Evolutionary conservation across 352 stramenopile species (phyloP), one percentile per base, ranked within the genome.

Genomic region (Globisporangium recalcitrans): DNA sequence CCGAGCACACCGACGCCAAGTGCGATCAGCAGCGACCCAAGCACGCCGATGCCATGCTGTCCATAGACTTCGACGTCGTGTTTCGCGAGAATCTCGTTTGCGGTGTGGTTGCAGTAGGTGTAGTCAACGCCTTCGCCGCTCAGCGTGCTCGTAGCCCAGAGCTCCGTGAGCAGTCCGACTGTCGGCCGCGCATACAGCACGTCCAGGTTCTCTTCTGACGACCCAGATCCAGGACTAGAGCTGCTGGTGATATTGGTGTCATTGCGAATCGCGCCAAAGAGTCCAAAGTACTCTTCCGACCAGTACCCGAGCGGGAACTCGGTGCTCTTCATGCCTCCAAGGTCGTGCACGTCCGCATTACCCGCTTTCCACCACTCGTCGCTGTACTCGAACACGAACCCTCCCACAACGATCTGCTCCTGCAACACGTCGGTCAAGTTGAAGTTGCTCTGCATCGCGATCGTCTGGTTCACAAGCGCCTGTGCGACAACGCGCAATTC

Each of bases 341-440:
- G 54, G 62, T 90, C 80, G 68, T 90, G 80, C 36, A 76, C 63
- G 46, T 77, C 62, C 27, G 68, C 67, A 24, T 77, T 71, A 9
- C 80, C 80, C 3, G 77, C 58, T 44, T 90, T 90, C 80, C 81
- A 89, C 81, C 81, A 90, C 48, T 90, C 80, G 64, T 90, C 80
- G 61, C 76, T 84, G 78, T 87, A 90, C 65, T 90, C 80, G 51
- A 90, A 90, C 10, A 90, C 69, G 26, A 90, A 90, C 0, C 78
- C 80, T n/a, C 80, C 78, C 4, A 89, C 77, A 7, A 85, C 53
- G 7, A 80, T 62, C 26, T 89, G 79, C 44, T 88, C 74, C 3
- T 71, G 52, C 21, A 88, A 53, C 24, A n/a, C 24, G 40, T 89
- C 79, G 1, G 54, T 73, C 13, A 66, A 47, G 26, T 84, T 69